Conservation (phyloP, 768 basidiomycete species). For the Macrolepiota dolichaula region DNA sequence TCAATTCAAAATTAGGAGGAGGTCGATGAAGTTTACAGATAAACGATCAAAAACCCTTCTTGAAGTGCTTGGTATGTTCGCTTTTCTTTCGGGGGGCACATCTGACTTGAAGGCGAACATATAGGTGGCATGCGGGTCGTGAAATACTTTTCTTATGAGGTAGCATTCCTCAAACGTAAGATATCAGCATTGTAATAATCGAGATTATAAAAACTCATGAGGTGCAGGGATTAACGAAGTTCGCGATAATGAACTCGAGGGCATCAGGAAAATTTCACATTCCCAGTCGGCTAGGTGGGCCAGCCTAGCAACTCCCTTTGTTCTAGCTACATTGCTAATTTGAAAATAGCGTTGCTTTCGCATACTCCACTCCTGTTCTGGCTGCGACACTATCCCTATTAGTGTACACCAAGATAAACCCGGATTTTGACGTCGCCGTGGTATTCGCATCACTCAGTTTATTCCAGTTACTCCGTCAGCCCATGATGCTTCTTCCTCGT, state of each 20-base stretch:
- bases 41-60: constrained; percentile 59
- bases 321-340: constrained; percentile 14
- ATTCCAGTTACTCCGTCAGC: constrained; percentile 58
- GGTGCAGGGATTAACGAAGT: constrained; percentile 48
- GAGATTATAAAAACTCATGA: background rate
- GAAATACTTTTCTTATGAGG: constrained; percentile 74
- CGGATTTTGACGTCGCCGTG: constrained; percentile 5
- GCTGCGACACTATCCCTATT: constrained; percentile 66
- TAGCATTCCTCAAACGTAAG: constrained; percentile 62
- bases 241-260: constrained; percentile 51
- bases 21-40: constrained; percentile 62
- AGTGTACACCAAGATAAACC: constrained; percentile 47
- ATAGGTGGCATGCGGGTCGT: constrained; percentile 66
- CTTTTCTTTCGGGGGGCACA: background rate
- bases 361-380: constrained; percentile 58
- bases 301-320: background rate
- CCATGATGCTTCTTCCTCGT: constrained; percentile 64
- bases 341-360: constrained; percentile 41
- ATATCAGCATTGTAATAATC: background rate
- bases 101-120: background rate
- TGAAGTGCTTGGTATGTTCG: constrained; percentile 51
- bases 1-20: constrained; percentile 50
- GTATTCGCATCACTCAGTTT: background rate
- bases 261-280: constrained; percentile 54
- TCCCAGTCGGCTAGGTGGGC: constrained; percentile 61